Evolutionary conservation across 2,329 filamentous ascomycete species (phyloP), one percentile per base, ranked within the genome.

Genomic region (Phyllosticta citrichinensis): DNA sequence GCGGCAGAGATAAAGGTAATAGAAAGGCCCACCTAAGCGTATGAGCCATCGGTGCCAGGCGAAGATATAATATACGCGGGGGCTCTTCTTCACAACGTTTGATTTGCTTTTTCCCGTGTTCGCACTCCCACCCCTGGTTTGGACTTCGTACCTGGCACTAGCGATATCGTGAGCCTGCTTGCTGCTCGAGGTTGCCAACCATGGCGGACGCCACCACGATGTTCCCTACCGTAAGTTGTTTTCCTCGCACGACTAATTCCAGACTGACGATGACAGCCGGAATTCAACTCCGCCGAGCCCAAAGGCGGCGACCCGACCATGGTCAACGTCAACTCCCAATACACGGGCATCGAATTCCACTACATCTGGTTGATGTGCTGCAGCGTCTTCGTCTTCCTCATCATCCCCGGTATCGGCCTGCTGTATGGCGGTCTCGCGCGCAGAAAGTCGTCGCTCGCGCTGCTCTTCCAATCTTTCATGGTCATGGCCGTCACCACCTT

Each of bases 381-480:
- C 69, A 77, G 75, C 14, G 84, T 81, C 70, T 77, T 87, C 59
- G 84, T 87, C 59, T 87, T 82, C 80, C 71, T 87, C 57, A 87
- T 87, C 68, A 84, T 87, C 61, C 85, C 85, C 0, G 85, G 84
- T 20, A 84, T 87, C 65, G 84, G 84, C 55, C 76, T 87, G 8
- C 74, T 87, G 0, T 87, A 87, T 71, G 81, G 83, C 61, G 85
- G 85, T 59, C 78, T 87, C 27, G 80, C 83, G 5, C 79, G 83
- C 35, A 76, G 83, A 64, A 87, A 87, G 73, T 85, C 82, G 14
- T 81, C 83, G 5, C 74, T 87, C 27, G 74, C 83, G 3, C 74
- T 87, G 56, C 75, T 87, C 2, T 87, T 87, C 71, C 84, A 87
- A 68, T 81, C 80, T 8, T 74, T 86, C 35, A 79, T 85, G 70